Base-by-base conservation (phyloP, 345 rosid genomes). In the Aethionema arabicum region DNA sequence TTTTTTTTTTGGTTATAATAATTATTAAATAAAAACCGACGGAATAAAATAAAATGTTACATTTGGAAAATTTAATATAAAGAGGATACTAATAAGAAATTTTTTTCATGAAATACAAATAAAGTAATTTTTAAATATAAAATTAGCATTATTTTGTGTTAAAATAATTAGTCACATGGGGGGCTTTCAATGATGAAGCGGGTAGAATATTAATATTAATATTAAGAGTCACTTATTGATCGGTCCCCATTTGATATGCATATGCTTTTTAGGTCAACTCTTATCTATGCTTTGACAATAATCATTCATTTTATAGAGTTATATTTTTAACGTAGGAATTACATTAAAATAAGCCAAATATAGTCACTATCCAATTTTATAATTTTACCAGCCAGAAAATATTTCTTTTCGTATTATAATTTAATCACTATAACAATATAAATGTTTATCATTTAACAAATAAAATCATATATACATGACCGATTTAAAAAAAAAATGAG, bases 241-340 rank as follows among this genome's bases (percentile, higher is more conserved):
- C 14, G 47, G 69, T 63, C 65, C 68, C 69, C 53, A 14, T 33
- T 9, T 11, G 52, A 56, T 58, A 57, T 58, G 50, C 56, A 2
- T 47, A 66, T 8, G 48, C 16, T 11, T 32, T 63, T 42, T n/a
- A n/a, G 32, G 74, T 63, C 74, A 63, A 71, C 70, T 71, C 70
- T 63, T 64, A 29, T 36, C 9, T 36, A 41, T 38, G 32, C 16
- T 66, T 58, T 40, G 61, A 69, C 61, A 35, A 27, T 4, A 43
- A 44, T 52, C 43, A 39, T 32, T 32, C 59, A n/a, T 52, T 41
- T 16, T 35, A 53, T 15, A 37, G 27, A 8, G 8, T 7, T 5
- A 11, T 30, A 7, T 27, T n/a, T n/a, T n/a, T 11, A 10, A 10
- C 3, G 0, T 7, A 30, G 14, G 8, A 15, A 45, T 6, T 15